Evolutionary conservation across 1,139 yeast species (phyloP).

Genomic region (Trichomonascaceae sp.): DNA sequence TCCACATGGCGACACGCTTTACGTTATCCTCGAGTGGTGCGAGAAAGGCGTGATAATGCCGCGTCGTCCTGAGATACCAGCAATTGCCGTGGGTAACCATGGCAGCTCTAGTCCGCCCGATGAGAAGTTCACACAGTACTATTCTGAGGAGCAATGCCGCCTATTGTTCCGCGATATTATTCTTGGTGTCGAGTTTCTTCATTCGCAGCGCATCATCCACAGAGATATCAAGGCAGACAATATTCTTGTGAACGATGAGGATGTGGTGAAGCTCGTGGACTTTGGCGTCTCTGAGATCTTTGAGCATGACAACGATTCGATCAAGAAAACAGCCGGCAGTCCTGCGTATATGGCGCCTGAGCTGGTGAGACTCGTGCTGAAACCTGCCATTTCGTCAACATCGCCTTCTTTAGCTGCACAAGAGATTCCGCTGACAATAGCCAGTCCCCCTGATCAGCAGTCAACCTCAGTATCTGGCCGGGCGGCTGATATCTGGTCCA

Average conservation of each 20-base stretch:
- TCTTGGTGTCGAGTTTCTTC: constrained; percentile 81
- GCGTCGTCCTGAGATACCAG: constrained; percentile 8
- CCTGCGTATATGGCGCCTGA: constrained; percentile 80
- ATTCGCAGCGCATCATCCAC: constrained; percentile 86
- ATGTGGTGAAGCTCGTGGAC: constrained; percentile 80
- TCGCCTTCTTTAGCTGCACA: neutral
- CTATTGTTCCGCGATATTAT: constrained; percentile 64
- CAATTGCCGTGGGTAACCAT: constrained; percentile 3
- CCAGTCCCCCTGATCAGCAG: neutral
- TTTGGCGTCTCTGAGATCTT: constrained; percentile 79
- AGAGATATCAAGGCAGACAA: constrained; percentile 95
- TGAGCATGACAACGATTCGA: constrained; percentile 37
- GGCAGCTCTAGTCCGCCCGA: constrained; percentile 10
- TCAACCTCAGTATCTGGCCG: constrained; percentile 39
- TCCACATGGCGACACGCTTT: constrained; percentile 52
- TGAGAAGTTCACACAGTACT: constrained; percentile 22
- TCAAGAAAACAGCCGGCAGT: constrained; percentile 60
- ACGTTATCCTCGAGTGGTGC: constrained; percentile 69
- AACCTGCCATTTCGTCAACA: constrained; percentile 4
- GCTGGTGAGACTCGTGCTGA: constrained; percentile 40
- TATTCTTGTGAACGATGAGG: constrained; percentile 56
- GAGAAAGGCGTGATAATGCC: constrained; percentile 31
- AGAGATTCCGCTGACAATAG: neutral
- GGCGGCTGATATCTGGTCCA: constrained; percentile 68
- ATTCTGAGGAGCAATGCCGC: constrained; percentile 29